These are phyloP conservation scores for Straminergon stramineum DNA, from an alignment of 225 moss, liverwort and hornwort species.

Conservation along the genomic window DNA sequence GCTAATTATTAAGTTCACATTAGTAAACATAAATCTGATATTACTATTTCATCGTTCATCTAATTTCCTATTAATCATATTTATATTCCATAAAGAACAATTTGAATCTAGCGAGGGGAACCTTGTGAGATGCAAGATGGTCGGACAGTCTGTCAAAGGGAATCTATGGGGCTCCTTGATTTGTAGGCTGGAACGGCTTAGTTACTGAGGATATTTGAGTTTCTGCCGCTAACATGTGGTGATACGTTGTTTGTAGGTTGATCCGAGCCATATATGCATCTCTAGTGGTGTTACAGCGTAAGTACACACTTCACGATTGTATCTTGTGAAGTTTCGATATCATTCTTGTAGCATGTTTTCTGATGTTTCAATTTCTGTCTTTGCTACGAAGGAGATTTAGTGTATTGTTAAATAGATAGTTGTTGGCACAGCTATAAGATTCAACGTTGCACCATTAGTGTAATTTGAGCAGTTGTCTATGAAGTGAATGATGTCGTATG, in stretches of 20 bases:
- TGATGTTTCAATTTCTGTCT: neutral
- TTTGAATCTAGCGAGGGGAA: neutral
- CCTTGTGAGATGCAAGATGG: neutral
- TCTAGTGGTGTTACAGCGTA: slow-evolving; percentile 98
- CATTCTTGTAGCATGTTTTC: neutral
- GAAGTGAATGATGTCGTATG: neutral
- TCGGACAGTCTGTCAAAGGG: neutral
- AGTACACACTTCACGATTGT: neutral
- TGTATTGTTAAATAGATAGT: neutral
- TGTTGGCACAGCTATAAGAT: neutral
- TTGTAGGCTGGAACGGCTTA: neutral
- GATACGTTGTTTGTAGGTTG: slow-evolving; percentile 37
- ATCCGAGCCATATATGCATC: slow-evolving; percentile 78
- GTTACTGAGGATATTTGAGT: neutral
- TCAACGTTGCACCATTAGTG: neutral
- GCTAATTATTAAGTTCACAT: neutral
- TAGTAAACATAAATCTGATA: neutral
- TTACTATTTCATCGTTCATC: too few species aligned
- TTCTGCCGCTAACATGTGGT: neutral
- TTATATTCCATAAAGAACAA: neutral
- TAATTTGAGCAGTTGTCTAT: neutral
- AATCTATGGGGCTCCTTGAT: neutral
- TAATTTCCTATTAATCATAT: neutral
- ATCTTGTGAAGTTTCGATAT: neutral
- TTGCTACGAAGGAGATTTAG: neutral